Percentiles rank a stretch among this genome's conserved stretches.
phyloP scores from a whole-genome alignment of 2,329 filamentous ascomycete genomes.

The Colletotrichum chrysophilum region DNA sequence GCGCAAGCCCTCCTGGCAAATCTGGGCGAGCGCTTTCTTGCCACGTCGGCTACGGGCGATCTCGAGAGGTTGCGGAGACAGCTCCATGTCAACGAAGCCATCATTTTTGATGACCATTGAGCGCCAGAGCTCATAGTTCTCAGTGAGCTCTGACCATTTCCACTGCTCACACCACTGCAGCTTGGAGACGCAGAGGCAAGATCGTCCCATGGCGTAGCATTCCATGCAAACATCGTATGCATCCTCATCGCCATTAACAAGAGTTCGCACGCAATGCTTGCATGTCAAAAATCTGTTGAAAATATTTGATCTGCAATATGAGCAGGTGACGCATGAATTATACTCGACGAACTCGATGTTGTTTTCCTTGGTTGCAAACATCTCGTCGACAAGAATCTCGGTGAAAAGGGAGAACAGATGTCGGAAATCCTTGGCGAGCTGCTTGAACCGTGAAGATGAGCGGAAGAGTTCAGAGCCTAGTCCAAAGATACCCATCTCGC shows the following conservation, averaged over 20 bases:
- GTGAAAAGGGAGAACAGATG: slow-evolving; percentile 80
- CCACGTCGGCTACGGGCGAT: slow-evolving; percentile 69
- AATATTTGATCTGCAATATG: slow-evolving; percentile 94
- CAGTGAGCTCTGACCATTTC: slow-evolving; percentile 77
- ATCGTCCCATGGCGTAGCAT: slow-evolving; percentile 96
- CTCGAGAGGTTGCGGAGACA: slow-evolving; percentile 73
- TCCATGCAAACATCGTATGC: slow-evolving; percentile 98
- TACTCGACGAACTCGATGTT: slow-evolving; percentile 79
- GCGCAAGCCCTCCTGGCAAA: slow-evolving; percentile 90
- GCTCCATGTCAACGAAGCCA: slow-evolving; percentile 67
- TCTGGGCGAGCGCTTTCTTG: slow-evolving; percentile 84
- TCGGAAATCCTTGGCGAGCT: slow-evolving; percentile 84
- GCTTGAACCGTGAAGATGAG: slow-evolving; percentile 57
- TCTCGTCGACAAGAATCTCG: slow-evolving; percentile 82
- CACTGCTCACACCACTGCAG: slow-evolving; percentile 95
- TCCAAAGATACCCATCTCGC: slow-evolving; percentile 51
- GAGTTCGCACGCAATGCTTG: slow-evolving; percentile 75
- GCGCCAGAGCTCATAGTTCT: slow-evolving; percentile 85
- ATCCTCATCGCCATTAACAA: slow-evolving; percentile 74
- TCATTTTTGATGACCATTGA: slow-evolving; percentile 77
- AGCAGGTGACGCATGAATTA: slow-evolving; percentile 92
- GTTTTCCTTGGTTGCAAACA: slow-evolving; percentile 76
- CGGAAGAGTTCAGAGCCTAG: slow-evolving; percentile 51
- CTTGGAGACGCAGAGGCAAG: slow-evolving; percentile 85
- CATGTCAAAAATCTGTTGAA: slow-evolving; percentile 97